A percentile compares a stretch with the other conserved stretches of the same genome.
These are phyloP conservation scores for Sporothrix mexicana DNA, from an alignment of 2,329 filamentous ascomycete genomes.

Conservation along the genomic window DNA sequence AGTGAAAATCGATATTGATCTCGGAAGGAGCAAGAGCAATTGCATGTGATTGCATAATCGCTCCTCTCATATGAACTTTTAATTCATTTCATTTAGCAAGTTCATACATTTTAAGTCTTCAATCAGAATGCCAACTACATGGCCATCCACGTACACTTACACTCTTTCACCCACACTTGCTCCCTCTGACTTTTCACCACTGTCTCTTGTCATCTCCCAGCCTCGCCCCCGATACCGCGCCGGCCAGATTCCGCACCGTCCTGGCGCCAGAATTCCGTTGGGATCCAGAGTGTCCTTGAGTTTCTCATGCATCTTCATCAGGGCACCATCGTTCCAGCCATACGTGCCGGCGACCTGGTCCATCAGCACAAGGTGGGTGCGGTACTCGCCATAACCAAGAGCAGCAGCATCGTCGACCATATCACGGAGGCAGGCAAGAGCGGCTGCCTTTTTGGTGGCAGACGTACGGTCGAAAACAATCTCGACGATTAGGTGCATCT, in stretches of 20 bases:
- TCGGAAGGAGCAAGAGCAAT: too few relatives aligned
- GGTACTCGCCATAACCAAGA: slow-evolving; percentile 49
- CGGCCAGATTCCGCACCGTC: slow-evolving; percentile 54
- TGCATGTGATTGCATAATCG: too few relatives aligned
- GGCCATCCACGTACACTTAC: too few relatives aligned
- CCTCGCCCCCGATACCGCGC: slow-evolving; percentile 37
- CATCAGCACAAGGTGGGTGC: slow-evolving; percentile 49
- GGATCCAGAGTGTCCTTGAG: slow-evolving; percentile 50
- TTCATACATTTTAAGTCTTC: too few relatives aligned
- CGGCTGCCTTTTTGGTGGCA: slow-evolving; percentile 40
- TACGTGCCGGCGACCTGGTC: slow-evolving; percentile 50
- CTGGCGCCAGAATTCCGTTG: slow-evolving; percentile 54
- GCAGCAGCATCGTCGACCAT: slow-evolving; percentile 46
- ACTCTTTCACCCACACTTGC: slow-evolving; percentile 39
- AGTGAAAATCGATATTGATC: too few relatives aligned
- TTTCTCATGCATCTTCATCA: slow-evolving; percentile 47
- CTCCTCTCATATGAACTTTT: too few relatives aligned
- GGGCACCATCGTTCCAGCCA: slow-evolving; percentile 46
- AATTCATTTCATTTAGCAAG: too few relatives aligned
- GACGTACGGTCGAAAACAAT: slow-evolving; percentile 52
- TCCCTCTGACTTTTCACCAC: slow-evolving; percentile 44
- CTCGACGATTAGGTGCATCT: slow-evolving; percentile 61
- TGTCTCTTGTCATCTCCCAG: slow-evolving; percentile 43
- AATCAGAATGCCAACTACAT: too few relatives aligned
- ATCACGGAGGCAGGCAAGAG: slow-evolving; percentile 44